Percentiles rank a stretch among this genome's conserved stretches.
Conservation (phyloP, 306 rosid species). For the Cucurbita maxima region DNA sequence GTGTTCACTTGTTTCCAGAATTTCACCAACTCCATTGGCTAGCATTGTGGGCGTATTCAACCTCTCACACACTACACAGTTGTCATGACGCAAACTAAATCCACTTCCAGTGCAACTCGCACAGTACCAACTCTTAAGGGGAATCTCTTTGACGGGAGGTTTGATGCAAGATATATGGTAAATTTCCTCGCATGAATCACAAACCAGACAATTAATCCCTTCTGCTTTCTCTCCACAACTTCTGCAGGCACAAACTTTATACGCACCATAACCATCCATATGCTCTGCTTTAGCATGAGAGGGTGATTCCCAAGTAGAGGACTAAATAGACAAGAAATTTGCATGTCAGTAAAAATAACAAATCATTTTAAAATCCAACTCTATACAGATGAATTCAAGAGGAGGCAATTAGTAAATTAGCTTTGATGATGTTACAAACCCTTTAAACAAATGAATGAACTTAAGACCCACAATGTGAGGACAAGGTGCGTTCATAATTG, state of each 20-base stretch:
- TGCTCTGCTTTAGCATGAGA: conserved; percentile 45
- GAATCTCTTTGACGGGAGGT: conserved; percentile 73
- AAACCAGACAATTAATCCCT: conserved; percentile 65
- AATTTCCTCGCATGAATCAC: conserved; percentile 94
- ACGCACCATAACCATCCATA: conserved; percentile 22
- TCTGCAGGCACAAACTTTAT: conserved; percentile 46
- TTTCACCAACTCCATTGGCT: conserved; percentile 24
- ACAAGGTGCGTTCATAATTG: not conserved
- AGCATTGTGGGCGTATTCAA: conserved; percentile 28
- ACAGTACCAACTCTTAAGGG: conserved; percentile 81
- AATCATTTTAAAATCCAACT: not conserved
- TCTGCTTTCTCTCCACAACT: conserved; percentile 57
- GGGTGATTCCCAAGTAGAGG: conserved; percentile 30
- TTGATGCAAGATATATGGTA: conserved; percentile 76
- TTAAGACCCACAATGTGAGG: not conserved
- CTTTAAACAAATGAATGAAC: not conserved
- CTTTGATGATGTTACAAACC: not conserved
- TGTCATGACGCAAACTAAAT: conserved; percentile 44
- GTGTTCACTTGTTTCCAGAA: conserved; percentile 29
- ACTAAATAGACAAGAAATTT: conserved; percentile 23
- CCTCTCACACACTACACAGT: conserved; percentile 68
- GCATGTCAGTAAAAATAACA: conserved; percentile 10
- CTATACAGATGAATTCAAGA: not conserved
- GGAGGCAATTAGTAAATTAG: not conserved
- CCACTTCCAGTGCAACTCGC: conserved; percentile 45